Conservation (phyloP, 352 stramenopile genomes). For the Pythium brachiatum region DNA sequence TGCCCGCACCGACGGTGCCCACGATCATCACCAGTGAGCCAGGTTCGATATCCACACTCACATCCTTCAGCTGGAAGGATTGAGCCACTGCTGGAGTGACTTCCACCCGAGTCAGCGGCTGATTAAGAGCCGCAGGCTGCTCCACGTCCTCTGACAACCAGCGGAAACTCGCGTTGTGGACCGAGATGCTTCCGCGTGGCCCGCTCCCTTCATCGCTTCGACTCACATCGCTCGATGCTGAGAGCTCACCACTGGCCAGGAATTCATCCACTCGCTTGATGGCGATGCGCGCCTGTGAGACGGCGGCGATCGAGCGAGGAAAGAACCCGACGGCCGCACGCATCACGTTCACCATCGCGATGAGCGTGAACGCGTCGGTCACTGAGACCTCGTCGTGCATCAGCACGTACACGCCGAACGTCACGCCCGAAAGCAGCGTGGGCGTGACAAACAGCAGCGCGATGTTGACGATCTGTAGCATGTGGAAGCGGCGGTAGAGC, state of each 20-base stretch:
- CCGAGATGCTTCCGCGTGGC: background rate
- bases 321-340: conserved; percentile 36
- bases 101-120: too few species aligned
- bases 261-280: conserved; percentile 28
- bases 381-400: conserved; percentile 37
- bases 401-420: conserved; percentile 41
- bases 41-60: conserved; percentile 58
- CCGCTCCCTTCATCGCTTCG: background rate
- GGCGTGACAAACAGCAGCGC: conserved; percentile 53
- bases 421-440: conserved; percentile 37
- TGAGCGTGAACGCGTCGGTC: conserved; percentile 53
- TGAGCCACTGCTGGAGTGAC: conserved; percentile 1
- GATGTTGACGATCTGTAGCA: conserved; percentile 57
- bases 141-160: background rate
- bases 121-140: too few species aligned
- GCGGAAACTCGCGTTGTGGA: background rate
- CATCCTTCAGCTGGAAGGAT: conserved; percentile 27
- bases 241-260: conserved; percentile 35
- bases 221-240: conserved; percentile 25
- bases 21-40: conserved; percentile 57
- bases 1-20: conserved; percentile 39
- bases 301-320: conserved; percentile 24
- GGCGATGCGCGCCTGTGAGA: conserved; percentile 28
- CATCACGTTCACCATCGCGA: conserved; percentile 62
- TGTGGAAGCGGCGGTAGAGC: conserved; percentile 53